Evolutionary conservation across 805 yeast species (phyloP).

Genomic region (Metschnikowia aberdeeniae): DNA sequence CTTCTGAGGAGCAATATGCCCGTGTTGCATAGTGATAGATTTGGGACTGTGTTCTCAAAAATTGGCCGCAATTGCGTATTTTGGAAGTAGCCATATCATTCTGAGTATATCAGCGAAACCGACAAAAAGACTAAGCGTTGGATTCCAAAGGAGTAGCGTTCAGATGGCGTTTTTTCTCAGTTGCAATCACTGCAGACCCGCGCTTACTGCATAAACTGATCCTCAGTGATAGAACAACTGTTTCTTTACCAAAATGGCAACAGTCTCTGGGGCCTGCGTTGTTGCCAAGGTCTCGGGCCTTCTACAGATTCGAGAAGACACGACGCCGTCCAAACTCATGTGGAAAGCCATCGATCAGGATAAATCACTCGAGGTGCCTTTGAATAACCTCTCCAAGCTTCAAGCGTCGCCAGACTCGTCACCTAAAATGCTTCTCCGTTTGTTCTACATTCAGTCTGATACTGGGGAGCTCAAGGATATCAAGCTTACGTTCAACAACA

Average conservation of each 20-base stretch:
- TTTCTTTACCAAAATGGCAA: conserved; percentile 13
- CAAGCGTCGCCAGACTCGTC: conserved; percentile 68
- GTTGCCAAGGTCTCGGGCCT: conserved; percentile 55
- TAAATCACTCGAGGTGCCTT: conserved; percentile 30
- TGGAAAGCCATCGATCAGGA: conserved; percentile 58
- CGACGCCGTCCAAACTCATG: conserved; percentile 48
- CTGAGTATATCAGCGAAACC: neutral
- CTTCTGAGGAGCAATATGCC: neutral
- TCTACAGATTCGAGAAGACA: conserved; percentile 52
- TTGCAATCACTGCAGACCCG: neutral
- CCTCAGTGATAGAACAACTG: neutral
- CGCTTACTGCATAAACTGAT: neutral
- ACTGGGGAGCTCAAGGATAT: conserved; percentile 28
- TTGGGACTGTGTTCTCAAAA: neutral
- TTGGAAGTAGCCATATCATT: neutral
- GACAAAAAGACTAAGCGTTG: too few relatives aligned
- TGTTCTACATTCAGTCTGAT: conserved; percentile 43
- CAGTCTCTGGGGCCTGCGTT: conserved; percentile 49
- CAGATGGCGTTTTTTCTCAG: neutral
- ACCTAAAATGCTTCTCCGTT: conserved; percentile 62
- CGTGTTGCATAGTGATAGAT: too few relatives aligned
- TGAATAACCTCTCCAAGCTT: conserved; percentile 38
- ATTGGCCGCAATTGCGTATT: neutral
- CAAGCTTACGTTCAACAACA: conserved; percentile 60
- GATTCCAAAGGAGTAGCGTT: too few relatives aligned